Evolutionary conservation across 2,329 filamentous ascomycete genomes (phyloP), one percentile per base, ranked within the genome.

Genomic region (Anisogramma anomala): DNA sequence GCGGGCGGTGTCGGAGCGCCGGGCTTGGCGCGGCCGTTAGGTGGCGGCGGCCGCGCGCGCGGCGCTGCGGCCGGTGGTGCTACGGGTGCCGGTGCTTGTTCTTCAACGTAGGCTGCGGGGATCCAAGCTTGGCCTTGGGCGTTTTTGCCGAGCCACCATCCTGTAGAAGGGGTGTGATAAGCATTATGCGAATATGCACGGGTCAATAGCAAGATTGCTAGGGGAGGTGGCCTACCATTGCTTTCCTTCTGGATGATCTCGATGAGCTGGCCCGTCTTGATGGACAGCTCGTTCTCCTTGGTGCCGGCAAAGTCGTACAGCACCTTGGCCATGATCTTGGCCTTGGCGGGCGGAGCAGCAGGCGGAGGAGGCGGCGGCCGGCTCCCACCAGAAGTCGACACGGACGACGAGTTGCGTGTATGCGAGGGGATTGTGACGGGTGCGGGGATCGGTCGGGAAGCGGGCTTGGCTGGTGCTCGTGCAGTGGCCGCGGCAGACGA

Each of bases 131-230:
- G 85, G n/a, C 76, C 75, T 4, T 52, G 52, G 5, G 50, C 63
- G 48, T 81, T 84, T 67, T 86, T 89, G 48, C 82, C 91, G 34
- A 96, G 71, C 89, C 89, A 96, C 91, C 91, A 98, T 39, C 91
- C 89, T 94, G 51, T 28, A 25, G 23, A n/a, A n/a, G 32, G 15
- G 3, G n/a, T 15, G 42, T 64, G 45, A 61, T 59, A 51, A 39
- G 18, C 23, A 34, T 10, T 22, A 3, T 11, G 17, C 5, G 28
- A 8, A 20, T 28, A n/a, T n/a, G n/a, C n/a, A n/a, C n/a, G n/a
- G n/a, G 26, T 8, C 7, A 28, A 5, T 14, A 20, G 5, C 0
- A 23, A 20, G 2, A 17, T 8, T 6, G 17, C 7, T 17, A 10
- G 46, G 13, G 8, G 4, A 18, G n/a, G n/a, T 14, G 33, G 60